Conservation (phyloP, 257 asterid species). For the Nicotiana tomentosiformis region DNA sequence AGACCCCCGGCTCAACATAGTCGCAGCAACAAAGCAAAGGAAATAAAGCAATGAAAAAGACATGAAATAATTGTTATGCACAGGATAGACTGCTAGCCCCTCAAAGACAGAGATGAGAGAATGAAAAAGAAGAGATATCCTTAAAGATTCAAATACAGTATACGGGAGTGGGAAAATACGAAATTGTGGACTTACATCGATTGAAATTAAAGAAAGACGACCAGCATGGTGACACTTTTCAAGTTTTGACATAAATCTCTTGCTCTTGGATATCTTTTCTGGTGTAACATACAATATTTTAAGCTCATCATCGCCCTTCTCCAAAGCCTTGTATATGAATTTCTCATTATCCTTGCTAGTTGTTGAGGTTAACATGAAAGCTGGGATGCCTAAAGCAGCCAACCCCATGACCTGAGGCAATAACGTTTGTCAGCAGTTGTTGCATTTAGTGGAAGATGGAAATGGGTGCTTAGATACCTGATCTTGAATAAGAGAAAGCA, state of each 20-base stretch:
- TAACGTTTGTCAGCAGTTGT: conserved; percentile 9
- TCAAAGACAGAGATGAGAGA: not conserved
- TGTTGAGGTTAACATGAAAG: conserved; percentile 80
- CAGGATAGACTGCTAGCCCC: not conserved
- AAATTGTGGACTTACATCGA: conserved; percentile 60
- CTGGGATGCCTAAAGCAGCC: conserved; percentile 83
- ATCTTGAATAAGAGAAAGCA: conserved; percentile 95
- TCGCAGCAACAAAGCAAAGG: too few relatives aligned
- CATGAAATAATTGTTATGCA: not conserved
- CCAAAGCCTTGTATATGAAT: conserved; percentile 84
- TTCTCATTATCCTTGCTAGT: conserved; percentile 82
- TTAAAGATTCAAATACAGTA: not conserved
- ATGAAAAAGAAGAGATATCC: not conserved
- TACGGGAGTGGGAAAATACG: conserved; percentile 3
- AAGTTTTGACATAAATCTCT: conserved; percentile 93
- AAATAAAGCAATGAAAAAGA: too few relatives aligned
- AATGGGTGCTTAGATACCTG: conserved; percentile 40
- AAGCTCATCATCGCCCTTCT: conserved; percentile 85
- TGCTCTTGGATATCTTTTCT: conserved; percentile 96
- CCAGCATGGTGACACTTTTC: conserved; percentile 94
- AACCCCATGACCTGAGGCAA: conserved; percentile 82
- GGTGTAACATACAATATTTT: conserved; percentile 89
- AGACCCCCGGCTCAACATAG: too few relatives aligned
- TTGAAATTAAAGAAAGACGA: conserved; percentile 85
- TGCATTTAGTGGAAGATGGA: not conserved